Evolutionary conservation across 139 green algal species (phyloP).

Genomic region (Volvox africanus): DNA sequence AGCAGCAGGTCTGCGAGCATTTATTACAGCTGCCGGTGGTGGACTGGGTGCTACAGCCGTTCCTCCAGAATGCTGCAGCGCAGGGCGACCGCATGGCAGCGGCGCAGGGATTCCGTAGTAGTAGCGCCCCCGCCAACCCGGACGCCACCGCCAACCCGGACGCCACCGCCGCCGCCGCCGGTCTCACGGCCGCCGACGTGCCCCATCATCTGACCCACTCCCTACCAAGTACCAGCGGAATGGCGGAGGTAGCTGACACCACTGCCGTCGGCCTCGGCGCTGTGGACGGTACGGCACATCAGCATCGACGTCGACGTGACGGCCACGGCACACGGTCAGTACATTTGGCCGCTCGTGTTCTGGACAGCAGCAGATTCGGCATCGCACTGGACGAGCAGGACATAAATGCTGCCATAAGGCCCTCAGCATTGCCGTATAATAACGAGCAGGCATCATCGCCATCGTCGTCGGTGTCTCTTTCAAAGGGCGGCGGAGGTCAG

Average conservation of each 20-base stretch:
- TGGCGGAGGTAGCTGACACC: neutral
- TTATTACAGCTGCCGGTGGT: conserved; percentile 15
- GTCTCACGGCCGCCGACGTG: neutral
- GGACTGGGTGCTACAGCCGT: conserved; percentile 34
- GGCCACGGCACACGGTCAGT: too few relatives aligned
- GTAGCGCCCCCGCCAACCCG: neutral
- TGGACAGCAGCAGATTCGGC: too few relatives aligned
- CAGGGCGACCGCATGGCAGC: too few relatives aligned
- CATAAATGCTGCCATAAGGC: too few relatives aligned
- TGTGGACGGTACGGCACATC: neutral
- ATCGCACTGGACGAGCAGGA: too few relatives aligned
- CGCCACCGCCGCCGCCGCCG: neutral
- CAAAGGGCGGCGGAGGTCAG: neutral
- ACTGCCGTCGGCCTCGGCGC: neutral
- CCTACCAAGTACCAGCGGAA: conserved; percentile 30
- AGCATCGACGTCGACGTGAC: neutral
- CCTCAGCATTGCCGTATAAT: too few relatives aligned
- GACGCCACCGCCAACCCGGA: neutral
- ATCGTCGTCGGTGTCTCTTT: too few relatives aligned
- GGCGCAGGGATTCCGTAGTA: too few relatives aligned
- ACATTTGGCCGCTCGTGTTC: too few relatives aligned
- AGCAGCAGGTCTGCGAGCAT: neutral
- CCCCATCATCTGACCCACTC: neutral
- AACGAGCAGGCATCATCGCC: too few relatives aligned
- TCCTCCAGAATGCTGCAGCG: neutral